Percentiles rank a stretch among this genome's conserved stretches.
Evolutionary conservation across 208 protist genomes (phyloP).

Genomic region (Crithidia brevicula): DNA sequence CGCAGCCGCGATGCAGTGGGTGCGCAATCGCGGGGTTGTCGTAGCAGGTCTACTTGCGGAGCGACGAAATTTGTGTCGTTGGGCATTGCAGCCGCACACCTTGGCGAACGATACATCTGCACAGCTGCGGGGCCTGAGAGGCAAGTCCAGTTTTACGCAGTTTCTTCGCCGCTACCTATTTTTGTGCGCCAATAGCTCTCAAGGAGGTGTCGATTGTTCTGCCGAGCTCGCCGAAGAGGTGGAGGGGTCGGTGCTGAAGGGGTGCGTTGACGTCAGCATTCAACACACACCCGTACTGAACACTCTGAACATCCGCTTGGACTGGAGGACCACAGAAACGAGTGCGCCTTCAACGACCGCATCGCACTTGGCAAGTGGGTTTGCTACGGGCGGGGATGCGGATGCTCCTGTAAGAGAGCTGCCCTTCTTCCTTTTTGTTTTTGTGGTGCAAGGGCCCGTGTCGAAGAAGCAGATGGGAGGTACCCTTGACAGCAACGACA

Average conservation of each 20-base stretch:
- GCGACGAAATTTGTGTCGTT: not conserved
- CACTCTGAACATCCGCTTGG: conserved; percentile 9
- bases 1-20: not conserved
- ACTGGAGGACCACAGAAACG: conserved; percentile 13
- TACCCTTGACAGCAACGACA: not conserved
- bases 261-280: conserved; percentile 21
- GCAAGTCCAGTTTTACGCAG: too few species aligned
- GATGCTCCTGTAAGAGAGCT: conserved; percentile 16
- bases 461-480: too few species aligned
- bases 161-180: too few species aligned
- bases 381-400: not conserved
- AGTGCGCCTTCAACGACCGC: not conserved
- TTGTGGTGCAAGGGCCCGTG: conserved; percentile 18
- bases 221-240: not conserved
- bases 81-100: not conserved
- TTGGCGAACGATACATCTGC: too few species aligned
- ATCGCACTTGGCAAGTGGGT: too few species aligned
- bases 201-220: too few species aligned
- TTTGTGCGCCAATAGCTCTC: too few species aligned
- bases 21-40: not conserved
- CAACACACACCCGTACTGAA: conserved; percentile 6
- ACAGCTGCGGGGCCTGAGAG: too few species aligned
- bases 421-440: conserved; percentile 29
- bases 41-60: not conserved
- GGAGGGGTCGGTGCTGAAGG: conserved; percentile 1